Conservation (phyloP, 768 basidiomycete species). For the Russula earlei region DNA sequence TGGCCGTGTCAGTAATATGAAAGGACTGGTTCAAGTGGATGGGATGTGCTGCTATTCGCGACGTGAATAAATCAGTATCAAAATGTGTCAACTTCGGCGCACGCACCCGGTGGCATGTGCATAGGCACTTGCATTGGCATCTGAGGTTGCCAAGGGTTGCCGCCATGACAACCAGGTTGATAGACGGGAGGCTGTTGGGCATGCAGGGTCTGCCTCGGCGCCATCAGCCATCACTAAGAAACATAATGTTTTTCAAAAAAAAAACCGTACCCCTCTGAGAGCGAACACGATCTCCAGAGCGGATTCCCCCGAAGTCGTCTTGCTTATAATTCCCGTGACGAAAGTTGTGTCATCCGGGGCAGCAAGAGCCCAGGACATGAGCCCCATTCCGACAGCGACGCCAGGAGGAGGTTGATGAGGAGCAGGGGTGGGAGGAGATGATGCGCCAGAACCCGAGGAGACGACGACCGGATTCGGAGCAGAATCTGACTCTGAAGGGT, state of each 20-base stretch:
- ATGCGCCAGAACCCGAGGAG: slow-evolving; percentile 27
- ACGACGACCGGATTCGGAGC: slow-evolving; percentile 30
- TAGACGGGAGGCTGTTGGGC: slow-evolving; percentile 4
- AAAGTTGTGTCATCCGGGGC: slow-evolving; percentile 34
- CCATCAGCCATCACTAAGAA: background rate
- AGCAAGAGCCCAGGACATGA: slow-evolving; percentile 61
- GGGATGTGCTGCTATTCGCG: background rate
- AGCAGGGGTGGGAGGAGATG: slow-evolving; percentile 17
- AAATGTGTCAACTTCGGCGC: background rate
- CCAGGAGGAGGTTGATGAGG: slow-evolving; percentile 31
- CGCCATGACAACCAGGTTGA: slow-evolving; percentile 1
- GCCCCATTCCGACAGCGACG: slow-evolving; percentile 64
- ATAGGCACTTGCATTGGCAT: slow-evolving; percentile 9
- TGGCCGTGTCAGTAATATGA: background rate
- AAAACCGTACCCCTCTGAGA: slow-evolving; percentile 32
- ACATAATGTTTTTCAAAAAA: background rate
- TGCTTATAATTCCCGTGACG: slow-evolving; percentile 56
- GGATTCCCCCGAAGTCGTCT: slow-evolving; percentile 37
- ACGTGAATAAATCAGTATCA: background rate
- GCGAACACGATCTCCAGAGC: slow-evolving; percentile 56
- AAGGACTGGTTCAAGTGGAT: slow-evolving; percentile 7
- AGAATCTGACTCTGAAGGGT: slow-evolving; percentile 66
- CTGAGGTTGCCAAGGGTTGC: slow-evolving; percentile 15
- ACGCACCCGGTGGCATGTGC: slow-evolving; percentile 15
- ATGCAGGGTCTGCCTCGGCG: background rate